These are phyloP conservation scores for Corymbia calophylla DNA, from an alignment of 441 rosid species.

Conservation along the genomic window DNA sequence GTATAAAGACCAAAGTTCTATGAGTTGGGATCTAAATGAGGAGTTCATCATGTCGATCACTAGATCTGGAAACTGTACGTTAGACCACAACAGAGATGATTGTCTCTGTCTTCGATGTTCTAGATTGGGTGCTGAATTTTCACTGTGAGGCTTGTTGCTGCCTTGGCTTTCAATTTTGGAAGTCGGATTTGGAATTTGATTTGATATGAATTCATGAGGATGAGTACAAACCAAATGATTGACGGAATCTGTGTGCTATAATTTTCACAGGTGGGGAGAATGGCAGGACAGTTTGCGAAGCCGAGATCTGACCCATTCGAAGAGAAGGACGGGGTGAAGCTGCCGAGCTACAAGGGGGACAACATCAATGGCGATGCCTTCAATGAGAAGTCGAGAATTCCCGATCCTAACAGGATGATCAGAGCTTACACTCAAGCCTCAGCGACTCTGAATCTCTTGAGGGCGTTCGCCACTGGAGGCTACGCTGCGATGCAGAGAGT, in stretches of 20 bases:
- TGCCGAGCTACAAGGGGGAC: conserved; percentile 11
- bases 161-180: background rate
- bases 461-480: conserved; percentile 14
- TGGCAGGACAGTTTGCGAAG: conserved; percentile 11
- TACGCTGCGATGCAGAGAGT: conserved; percentile 13
- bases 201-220: background rate
- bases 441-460: conserved; percentile 6
- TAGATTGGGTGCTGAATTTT: background rate
- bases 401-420: conserved; percentile 12
- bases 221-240: background rate
- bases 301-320: conserved; percentile 1
- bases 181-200: background rate
- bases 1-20: background rate
- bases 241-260: background rate
- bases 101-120: background rate
- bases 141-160: background rate
- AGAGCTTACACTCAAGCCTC: conserved; percentile 6
- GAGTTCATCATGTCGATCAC: background rate
- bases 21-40: background rate
- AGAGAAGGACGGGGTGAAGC: conserved; percentile 10
- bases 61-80: background rate
- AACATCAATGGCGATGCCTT: conserved; percentile 9
- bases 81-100: background rate
- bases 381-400: conserved; percentile 5
- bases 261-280: conserved; percentile 3